These are phyloP conservation scores for Phaffomyces antillensis DNA, from an alignment of 805 yeast genomes.

Conservation along the genomic window DNA sequence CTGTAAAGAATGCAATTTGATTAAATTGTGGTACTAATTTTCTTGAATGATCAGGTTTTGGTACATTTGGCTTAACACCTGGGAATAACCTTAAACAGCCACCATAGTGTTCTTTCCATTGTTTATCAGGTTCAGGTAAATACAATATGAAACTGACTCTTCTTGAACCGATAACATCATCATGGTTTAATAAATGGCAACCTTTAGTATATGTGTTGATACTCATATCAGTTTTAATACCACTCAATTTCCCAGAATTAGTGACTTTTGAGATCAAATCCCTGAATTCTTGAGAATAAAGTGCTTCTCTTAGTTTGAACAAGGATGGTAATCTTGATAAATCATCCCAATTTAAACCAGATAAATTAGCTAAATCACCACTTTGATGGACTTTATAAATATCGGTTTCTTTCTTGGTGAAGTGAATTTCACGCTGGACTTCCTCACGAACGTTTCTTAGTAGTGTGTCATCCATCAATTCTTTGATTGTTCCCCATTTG, in stretches of 20 bases:
- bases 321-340: slow-evolving; percentile 66
- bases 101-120: slow-evolving; percentile 90
- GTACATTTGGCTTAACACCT: slow-evolving; percentile 83
- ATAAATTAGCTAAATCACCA: slow-evolving; percentile 87
- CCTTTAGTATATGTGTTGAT: slow-evolving; percentile 87
- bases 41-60: slow-evolving; percentile 63
- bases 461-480: slow-evolving; percentile 68
- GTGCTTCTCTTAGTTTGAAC: slow-evolving; percentile 73
- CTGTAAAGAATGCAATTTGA: slow-evolving; percentile 92
- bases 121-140: slow-evolving; percentile 83
- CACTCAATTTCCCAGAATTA: slow-evolving; percentile 83
- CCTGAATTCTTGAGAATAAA: slow-evolving; percentile 81
- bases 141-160: slow-evolving; percentile 89
- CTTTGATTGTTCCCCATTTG: slow-evolving; percentile 79
- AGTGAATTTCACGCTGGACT: slow-evolving; percentile 74
- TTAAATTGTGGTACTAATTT: slow-evolving; percentile 88
- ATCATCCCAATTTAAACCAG: slow-evolving; percentile 77
- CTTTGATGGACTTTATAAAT: slow-evolving; percentile 87
- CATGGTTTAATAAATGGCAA: slow-evolving; percentile 91
- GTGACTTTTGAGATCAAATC: slow-evolving; percentile 71
- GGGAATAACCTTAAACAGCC: slow-evolving; percentile 87
- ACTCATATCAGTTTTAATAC: slow-evolving; percentile 87
- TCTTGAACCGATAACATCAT: slow-evolving; percentile 95
- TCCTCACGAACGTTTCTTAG: slow-evolving; percentile 78
- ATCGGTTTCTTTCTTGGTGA: slow-evolving; percentile 94